Conservation (phyloP, 2,329 filamentous ascomycete genomes). For the Aspergillus chevalieri region DNA sequence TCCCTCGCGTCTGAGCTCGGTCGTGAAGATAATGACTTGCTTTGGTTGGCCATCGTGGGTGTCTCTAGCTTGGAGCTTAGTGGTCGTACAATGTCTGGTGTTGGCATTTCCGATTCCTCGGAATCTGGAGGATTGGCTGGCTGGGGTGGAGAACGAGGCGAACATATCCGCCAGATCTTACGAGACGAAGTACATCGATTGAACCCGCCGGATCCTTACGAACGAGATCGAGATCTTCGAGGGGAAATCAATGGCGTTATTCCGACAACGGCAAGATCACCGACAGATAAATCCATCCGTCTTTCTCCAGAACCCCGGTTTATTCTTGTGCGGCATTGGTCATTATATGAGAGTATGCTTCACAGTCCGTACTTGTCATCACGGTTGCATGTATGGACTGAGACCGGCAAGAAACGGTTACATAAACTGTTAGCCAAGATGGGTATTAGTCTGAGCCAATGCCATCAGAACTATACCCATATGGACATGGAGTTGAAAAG, state of each 20-base stretch:
- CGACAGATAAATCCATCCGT: conserved; percentile 86
- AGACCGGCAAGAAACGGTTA: conserved; percentile 76
- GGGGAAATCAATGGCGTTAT: conserved; percentile 74
- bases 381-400: conserved; percentile 88
- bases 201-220: conserved; percentile 66
- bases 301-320: conserved; percentile 92
- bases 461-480: conserved; percentile 91
- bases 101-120: conserved; percentile 57
- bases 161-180: conserved; percentile 75
- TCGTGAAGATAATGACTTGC: conserved; percentile 89
- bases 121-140: conserved; percentile 54
- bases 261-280: conserved; percentile 77
- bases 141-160: conserved; percentile 76
- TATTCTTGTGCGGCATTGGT: conserved; percentile 91
- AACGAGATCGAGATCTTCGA: conserved; percentile 54
- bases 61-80: conserved; percentile 92
- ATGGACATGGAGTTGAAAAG: conserved; percentile 98
- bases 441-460: conserved; percentile 90
- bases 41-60: conserved; percentile 93
- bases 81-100: conserved; percentile 73
- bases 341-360: conserved; percentile 95
- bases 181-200: conserved; percentile 90
- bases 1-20: conserved; percentile 90
- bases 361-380: conserved; percentile 94
- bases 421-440: conserved; percentile 97